These are phyloP conservation scores for Salix brachista DNA, from an alignment of 345 rosid species.

Conservation along the genomic window DNA sequence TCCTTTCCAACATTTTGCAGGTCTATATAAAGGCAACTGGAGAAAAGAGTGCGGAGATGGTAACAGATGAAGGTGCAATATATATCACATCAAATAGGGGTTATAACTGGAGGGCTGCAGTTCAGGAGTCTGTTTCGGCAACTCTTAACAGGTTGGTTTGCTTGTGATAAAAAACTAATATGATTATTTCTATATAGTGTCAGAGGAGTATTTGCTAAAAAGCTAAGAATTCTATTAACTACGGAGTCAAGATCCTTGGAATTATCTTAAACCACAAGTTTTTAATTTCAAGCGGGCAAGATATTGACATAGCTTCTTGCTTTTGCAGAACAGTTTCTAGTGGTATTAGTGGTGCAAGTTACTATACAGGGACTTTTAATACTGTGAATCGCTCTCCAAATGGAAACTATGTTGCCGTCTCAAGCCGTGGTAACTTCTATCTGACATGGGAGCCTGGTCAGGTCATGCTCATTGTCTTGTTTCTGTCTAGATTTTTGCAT, in stretches of 20 bases:
- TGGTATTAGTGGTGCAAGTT: slow-evolving; percentile 98
- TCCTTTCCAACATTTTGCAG: slow-evolving; percentile 28
- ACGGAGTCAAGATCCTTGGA: not conserved
- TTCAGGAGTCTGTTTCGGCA: slow-evolving; percentile 92
- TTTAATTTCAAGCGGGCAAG: not conserved
- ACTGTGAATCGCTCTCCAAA: slow-evolving; percentile 90
- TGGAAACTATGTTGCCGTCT: slow-evolving; percentile 92
- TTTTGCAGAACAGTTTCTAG: slow-evolving; percentile 94
- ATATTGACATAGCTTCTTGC: slow-evolving; percentile 38
- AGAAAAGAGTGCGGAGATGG: slow-evolving; percentile 96
- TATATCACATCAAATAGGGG: slow-evolving; percentile 86
- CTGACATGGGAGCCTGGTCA: slow-evolving; percentile 98
- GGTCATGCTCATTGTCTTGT: slow-evolving; percentile 34
- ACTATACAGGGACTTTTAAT: slow-evolving; percentile 90
- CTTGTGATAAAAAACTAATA: slow-evolving; percentile 9
- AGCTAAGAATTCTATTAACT: not conserved
- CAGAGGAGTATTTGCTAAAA: not conserved
- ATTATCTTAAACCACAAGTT: not conserved
- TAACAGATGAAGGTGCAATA: slow-evolving; percentile 91
- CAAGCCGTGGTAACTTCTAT: slow-evolving; percentile 96
- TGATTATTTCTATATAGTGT: not conserved
- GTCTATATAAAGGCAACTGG: slow-evolving; percentile 92
- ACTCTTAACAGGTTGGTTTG: slow-evolving; percentile 77
- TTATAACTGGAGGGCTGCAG: slow-evolving; percentile 91
- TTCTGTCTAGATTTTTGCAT: not conserved